Base-by-base conservation (phyloP, 345 rosid genomes). In the Rhodamnia argentea region DNA sequence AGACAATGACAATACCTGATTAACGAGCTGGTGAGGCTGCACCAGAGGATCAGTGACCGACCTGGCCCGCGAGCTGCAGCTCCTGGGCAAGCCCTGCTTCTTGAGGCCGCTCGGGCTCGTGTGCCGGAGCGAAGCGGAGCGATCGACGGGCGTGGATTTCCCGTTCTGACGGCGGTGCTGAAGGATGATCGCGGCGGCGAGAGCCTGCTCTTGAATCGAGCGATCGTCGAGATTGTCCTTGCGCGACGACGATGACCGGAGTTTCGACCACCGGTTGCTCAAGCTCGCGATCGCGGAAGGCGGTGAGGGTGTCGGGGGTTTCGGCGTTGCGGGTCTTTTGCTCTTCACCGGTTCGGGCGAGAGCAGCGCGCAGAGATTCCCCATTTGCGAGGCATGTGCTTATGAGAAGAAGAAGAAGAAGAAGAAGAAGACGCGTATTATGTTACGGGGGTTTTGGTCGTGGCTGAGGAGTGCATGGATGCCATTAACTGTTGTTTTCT, bases 11-110 rank as follows among this genome's bases (percentile, higher is more conserved):
- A 5, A 0, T 70, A 96, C 99, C 99, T 92, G 94, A 85, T 93
- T 96, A 90, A 93, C 92, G 85, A 97, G 94, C 94, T 97, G 98
- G 83, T 94, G 96, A 90, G 98, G 99, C 88, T 94, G 95, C 85
- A 97, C 87, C 87, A 96, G 91, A 85, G 98, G 99, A 92, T 95
- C 98, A 26, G 98, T 91, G 50, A 95, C 96, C 32, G 98, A 94
- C 60, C 98, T 90, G 64, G 98, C 92, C 87, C 99, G 90, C 18
- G 98, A 88, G 87, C 98, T 97, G 47, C 99, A 95, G 90, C 98
- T 97, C 85, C 98, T 91, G 70, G 99, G 96, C 89, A 97, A 89
- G 88, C 91, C 95, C 83, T 85, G 89, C 90, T 92, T 94, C 91
- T 92, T 96, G 32, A 96, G 52, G 24, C 26, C 47, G 59, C 47